Conservation (phyloP, 768 basidiomycete species). For the Boletus pseudopeckii region DNA sequence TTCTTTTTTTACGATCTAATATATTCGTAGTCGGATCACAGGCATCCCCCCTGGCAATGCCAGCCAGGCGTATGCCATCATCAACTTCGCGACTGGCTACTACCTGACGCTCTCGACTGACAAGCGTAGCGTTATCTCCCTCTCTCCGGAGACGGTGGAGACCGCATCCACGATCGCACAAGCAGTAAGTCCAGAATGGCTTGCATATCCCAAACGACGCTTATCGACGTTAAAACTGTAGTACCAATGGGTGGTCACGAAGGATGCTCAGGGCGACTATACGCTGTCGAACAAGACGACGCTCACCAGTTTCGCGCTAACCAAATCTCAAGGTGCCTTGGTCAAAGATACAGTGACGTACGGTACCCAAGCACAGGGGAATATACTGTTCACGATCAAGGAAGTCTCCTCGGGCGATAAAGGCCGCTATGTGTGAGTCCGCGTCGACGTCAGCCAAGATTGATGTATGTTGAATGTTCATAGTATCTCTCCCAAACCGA, state of each 20-base stretch:
- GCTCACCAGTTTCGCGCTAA: neutral
- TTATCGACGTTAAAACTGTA: neutral
- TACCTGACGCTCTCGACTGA: slow-evolving; percentile 7
- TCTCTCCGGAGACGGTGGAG: slow-evolving; percentile 4
- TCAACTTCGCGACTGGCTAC: slow-evolving; percentile 9
- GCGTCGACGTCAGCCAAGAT: too few relatives aligned
- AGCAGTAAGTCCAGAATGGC: neutral
- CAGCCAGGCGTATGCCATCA: neutral
- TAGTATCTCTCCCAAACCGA: slow-evolving; percentile 9
- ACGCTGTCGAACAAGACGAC: slow-evolving; percentile 2
- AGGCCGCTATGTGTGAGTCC: slow-evolving; percentile 4
- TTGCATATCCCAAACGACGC: neutral
- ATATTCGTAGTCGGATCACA: neutral
- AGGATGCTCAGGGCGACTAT: neutral
- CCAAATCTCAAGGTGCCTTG: neutral
- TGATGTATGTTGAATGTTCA: neutral
- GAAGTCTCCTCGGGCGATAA: slow-evolving; percentile 1
- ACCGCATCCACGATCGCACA: neutral
- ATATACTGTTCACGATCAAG: neutral
- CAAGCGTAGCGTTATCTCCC: neutral
- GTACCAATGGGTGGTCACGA: slow-evolving; percentile 12
- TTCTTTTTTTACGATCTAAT: neutral
- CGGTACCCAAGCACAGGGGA: neutral
- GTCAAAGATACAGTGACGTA: slow-evolving; percentile 1
- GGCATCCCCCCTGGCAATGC: neutral